A percentile compares a stretch with the other conserved stretches of the same genome.
Conservation (phyloP, 306 rosid species). For the Prunus davidiana region DNA sequence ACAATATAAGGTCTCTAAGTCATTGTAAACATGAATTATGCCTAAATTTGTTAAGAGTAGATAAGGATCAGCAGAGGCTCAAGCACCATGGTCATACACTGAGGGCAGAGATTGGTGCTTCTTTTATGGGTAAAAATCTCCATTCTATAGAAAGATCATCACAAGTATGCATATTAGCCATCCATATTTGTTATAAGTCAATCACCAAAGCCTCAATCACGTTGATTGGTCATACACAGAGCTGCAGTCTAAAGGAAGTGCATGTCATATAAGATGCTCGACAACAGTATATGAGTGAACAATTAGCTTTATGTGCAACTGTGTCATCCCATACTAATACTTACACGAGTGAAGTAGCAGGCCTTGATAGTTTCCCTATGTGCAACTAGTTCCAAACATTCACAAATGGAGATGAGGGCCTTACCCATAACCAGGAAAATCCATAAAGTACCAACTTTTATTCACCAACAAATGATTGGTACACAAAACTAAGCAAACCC, state of each 20-base stretch:
- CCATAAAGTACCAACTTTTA: slow-evolving; percentile 85
- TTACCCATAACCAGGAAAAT: slow-evolving; percentile 96
- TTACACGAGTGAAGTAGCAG: too few relatives aligned
- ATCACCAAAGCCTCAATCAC: neutral
- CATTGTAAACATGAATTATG: neutral
- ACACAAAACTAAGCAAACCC: slow-evolving; percentile 2
- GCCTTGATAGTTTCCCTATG: neutral
- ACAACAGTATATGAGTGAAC: neutral
- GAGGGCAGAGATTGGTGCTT: too few relatives aligned
- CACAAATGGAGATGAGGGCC: neutral
- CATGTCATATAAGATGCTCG: neutral
- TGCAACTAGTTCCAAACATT: neutral
- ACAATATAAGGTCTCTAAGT: neutral
- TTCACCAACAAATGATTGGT: slow-evolving; percentile 90
- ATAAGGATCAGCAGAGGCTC: neutral
- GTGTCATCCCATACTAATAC: neutral
- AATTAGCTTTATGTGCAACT: neutral
- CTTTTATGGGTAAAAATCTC: neutral
- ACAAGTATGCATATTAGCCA: neutral
- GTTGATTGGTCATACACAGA: neutral
- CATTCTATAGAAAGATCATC: neutral
- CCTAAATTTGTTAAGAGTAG: neutral
- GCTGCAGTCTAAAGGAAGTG: neutral
- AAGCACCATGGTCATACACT: neutral
- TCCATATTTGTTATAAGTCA: neutral